Base-by-base conservation (phyloP, 2,329 filamentous ascomycete genomes). In the Niveomyces coronatus region DNA sequence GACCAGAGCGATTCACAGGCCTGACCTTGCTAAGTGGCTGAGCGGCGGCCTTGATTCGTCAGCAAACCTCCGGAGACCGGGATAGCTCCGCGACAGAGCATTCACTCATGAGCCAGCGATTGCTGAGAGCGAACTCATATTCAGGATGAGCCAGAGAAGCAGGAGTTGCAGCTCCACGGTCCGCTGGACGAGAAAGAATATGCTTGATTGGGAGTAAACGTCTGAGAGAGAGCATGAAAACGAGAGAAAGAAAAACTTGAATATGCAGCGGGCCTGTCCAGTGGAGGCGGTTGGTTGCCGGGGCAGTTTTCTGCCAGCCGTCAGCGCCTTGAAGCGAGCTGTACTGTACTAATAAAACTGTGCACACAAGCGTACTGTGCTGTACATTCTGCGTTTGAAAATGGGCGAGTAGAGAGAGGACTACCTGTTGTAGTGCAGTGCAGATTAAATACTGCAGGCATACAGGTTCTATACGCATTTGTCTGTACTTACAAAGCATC, bases 41-140 rank as follows among this genome's bases (percentile, higher is more conserved):
- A n/a, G 39, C 33, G 18, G 27, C 32, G 23, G 22, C 26, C 15
- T 35, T 40, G 39, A 40, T 40, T 40, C 39, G 39, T 40, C 39
- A 40, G 39, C 39, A 40, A 27, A 24, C 17, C 28, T 15, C 31
- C 39, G 39, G 39, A 40, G 39, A 40, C 36, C 39, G 39, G 38
- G 39, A 32, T 40, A 40, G 32, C 39, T 36, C 39, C 39, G 39
- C 37, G 37, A 39, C 31, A 34, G 29, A n/a, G n/a, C n/a, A n/a
- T n/a, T 22, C 29, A 32, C 30, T 34, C 37, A 39, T 34, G 31
- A 29, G 33, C 23, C 15, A 22, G 36, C 22, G n/a, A 14, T n/a
- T n/a, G 3, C 5, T 28, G 29, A 11, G 11, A 22, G 14, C 17
- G 14, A n/a, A 23, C 16, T 39, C 37, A 39, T 39, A 24, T 5